Conservation (phyloP, 106 monocot species). For the Posidonia australis region DNA sequence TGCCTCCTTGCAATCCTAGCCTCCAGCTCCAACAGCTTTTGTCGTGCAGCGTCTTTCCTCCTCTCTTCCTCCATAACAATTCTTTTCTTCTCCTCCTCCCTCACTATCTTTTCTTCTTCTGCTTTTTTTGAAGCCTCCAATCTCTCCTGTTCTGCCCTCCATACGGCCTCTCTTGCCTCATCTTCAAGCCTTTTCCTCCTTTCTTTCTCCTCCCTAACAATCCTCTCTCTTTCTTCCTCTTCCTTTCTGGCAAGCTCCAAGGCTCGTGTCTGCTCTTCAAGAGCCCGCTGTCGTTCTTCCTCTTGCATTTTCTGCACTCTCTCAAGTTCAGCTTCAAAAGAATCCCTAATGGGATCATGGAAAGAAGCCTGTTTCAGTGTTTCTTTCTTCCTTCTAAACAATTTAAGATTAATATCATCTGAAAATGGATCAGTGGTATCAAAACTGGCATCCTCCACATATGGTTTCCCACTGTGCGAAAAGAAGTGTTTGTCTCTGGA, state of each 20-base stretch:
- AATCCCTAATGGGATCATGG: slow-evolving; percentile 83
- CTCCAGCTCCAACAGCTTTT: slow-evolving; percentile 81
- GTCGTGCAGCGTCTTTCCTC: slow-evolving; percentile 74
- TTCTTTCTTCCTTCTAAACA: slow-evolving; percentile 70
- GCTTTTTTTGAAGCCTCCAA: slow-evolving; percentile 53
- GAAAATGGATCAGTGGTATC: slow-evolving; percentile 42
- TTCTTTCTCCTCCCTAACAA: slow-evolving; percentile 66
- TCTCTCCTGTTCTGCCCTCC: slow-evolving; percentile 73
- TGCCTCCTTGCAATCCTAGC: slow-evolving; percentile 68
- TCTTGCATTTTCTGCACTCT: slow-evolving; percentile 76
- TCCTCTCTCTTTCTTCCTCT: slow-evolving; percentile 79
- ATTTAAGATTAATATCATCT: slow-evolving; percentile 45
- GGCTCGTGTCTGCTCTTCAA: slow-evolving; percentile 65
- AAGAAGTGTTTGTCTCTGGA: slow-evolving; percentile 20
- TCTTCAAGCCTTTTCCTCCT: slow-evolving; percentile 56
- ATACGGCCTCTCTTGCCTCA: slow-evolving; percentile 65
- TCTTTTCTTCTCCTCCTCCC: slow-evolving; percentile 77
- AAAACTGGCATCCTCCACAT: slow-evolving; percentile 22
- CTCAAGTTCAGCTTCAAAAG: slow-evolving; percentile 95
- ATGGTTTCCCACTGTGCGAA: slow-evolving; percentile 27
- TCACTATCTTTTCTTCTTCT: slow-evolving; percentile 62
- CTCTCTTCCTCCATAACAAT: slow-evolving; percentile 69
- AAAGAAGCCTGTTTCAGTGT: slow-evolving; percentile 32
- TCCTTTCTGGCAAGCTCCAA: slow-evolving; percentile 73
- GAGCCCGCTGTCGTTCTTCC: slow-evolving; percentile 54